A percentile compares a stretch with the other conserved stretches of the same genome.
Evolutionary conservation across 2,329 filamentous ascomycete species (phyloP).

Genomic region (Nothophoma quercina): DNA sequence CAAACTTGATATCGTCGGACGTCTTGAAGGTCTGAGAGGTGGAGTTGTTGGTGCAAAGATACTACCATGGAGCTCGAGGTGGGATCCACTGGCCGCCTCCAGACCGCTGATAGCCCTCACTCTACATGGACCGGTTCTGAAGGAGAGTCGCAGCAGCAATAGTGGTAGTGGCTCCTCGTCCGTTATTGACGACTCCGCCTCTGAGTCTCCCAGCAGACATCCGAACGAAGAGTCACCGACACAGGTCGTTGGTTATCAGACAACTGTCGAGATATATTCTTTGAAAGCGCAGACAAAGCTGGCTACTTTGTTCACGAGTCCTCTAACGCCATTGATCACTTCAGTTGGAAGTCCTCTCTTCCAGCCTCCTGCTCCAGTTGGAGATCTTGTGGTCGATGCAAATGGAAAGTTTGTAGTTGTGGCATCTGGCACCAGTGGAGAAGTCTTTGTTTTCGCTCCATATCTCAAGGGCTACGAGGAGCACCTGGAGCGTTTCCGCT

Average conservation of each 20-base stretch:
- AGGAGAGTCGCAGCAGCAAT: constrained; percentile 50
- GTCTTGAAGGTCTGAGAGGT: constrained; percentile 78
- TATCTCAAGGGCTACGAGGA: constrained; percentile 38
- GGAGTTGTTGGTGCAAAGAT: constrained; percentile 84
- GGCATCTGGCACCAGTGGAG: constrained; percentile 82
- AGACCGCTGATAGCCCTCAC: constrained; percentile 81
- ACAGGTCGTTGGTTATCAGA: constrained; percentile 74
- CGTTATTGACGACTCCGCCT: constrained; percentile 46
- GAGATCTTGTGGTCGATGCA: constrained; percentile 76
- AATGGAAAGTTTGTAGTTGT: constrained; percentile 76
- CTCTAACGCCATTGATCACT: constrained; percentile 66
- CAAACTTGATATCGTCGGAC: constrained; percentile 72
- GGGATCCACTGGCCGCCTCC: constrained; percentile 61
- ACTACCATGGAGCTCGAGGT: constrained; percentile 70
- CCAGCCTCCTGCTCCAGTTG: constrained; percentile 72
- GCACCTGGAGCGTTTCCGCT: constrained; percentile 60
- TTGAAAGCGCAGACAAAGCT: constrained; percentile 76
- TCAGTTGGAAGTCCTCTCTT: constrained; percentile 68
- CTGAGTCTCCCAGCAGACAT: constrained; percentile 48
- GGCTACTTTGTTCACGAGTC: constrained; percentile 75
- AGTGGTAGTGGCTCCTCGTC: constrained; percentile 48
- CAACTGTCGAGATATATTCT: constrained; percentile 88
- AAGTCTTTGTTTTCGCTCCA: constrained; percentile 76
- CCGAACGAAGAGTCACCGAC: constrained; percentile 34
- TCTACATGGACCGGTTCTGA: constrained; percentile 76